Conservation (phyloP, 1,139 yeast genomes). For the Scheffersomyces stambukii region DNA sequence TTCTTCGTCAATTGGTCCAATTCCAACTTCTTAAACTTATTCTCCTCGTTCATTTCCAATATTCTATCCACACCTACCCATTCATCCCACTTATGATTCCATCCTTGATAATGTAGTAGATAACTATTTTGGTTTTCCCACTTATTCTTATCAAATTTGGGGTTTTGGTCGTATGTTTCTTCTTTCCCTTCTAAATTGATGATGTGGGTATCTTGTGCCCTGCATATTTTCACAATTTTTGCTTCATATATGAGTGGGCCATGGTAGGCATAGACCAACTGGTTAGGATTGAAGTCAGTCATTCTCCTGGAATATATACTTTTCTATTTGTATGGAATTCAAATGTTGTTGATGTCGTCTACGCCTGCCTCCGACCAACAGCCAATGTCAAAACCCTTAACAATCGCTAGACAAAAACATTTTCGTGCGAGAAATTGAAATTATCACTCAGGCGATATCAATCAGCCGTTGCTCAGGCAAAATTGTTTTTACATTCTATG, state of each 20-base stretch:
- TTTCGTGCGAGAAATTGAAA: too few species aligned
- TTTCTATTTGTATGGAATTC: too few species aligned
- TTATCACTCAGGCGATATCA: too few species aligned
- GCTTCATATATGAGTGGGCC: constrained; percentile 93
- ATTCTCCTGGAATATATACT: too few species aligned
- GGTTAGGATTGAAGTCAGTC: constrained; percentile 29
- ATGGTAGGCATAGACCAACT: constrained; percentile 75
- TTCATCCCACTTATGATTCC: constrained; percentile 97
- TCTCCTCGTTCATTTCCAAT: constrained; percentile 66
- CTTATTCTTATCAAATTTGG: constrained; percentile 9
- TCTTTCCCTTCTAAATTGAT: constrained; percentile 9
- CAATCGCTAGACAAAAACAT: too few species aligned
- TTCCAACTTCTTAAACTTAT: constrained; percentile 63
- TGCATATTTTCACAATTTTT: constrained; percentile 63
- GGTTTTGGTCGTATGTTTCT: constrained; percentile 10
- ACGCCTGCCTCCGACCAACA: too few species aligned
- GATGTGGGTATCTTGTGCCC: constrained; percentile 35
- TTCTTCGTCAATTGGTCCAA: constrained; percentile 41
- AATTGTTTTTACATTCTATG: too few species aligned
- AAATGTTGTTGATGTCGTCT: too few species aligned
- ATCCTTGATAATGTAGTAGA: constrained; percentile 86
- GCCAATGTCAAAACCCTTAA: too few species aligned
- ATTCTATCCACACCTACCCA: constrained; percentile 80
- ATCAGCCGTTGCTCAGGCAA: too few species aligned
- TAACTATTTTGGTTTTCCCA: constrained; percentile 25